phyloP scores from a whole-genome alignment of 116 monocot genomes.

The Thalassia testudinum region DNA sequence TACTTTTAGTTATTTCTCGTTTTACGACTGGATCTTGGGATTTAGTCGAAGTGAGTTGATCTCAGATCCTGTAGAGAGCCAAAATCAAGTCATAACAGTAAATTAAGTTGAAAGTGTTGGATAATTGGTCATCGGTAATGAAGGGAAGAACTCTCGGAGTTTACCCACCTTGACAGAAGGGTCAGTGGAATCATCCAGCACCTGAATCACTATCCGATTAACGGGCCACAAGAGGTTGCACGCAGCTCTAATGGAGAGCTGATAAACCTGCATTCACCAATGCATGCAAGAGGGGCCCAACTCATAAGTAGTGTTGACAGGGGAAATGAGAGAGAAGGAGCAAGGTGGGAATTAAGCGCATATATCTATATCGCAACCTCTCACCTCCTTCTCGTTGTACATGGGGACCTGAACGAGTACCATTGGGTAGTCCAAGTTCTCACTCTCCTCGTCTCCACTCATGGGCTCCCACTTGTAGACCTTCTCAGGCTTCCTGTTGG shows the following conservation, averaged over 20 bases:
- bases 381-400: conserved; percentile 65
- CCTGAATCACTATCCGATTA: conserved; percentile 56
- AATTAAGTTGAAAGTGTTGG: too few relatives aligned
- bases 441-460: conserved; percentile 25
- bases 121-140: too few relatives aligned
- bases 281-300: not conserved
- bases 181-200: conserved; percentile 81
- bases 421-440: conserved; percentile 29
- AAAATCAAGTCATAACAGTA: too few relatives aligned
- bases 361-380: too few relatives aligned
- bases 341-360: too few relatives aligned
- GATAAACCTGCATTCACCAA: conserved; percentile 71
- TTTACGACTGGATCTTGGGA: too few relatives aligned
- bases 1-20: too few relatives aligned
- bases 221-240: conserved; percentile 54
- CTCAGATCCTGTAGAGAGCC: too few relatives aligned
- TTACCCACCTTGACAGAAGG: conserved; percentile 35
- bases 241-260: conserved; percentile 69
- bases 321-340: not conserved
- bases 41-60: too few relatives aligned
- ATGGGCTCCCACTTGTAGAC: conserved; percentile 34
- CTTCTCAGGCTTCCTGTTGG: conserved; percentile 19
- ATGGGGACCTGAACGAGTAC: conserved; percentile 52
- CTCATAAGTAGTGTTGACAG: not conserved
- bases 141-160: not conserved